These are phyloP conservation scores for Eremomyces bilateralis DNA, from an alignment of 495 filamentous ascomycete species.

Conservation along the genomic window DNA sequence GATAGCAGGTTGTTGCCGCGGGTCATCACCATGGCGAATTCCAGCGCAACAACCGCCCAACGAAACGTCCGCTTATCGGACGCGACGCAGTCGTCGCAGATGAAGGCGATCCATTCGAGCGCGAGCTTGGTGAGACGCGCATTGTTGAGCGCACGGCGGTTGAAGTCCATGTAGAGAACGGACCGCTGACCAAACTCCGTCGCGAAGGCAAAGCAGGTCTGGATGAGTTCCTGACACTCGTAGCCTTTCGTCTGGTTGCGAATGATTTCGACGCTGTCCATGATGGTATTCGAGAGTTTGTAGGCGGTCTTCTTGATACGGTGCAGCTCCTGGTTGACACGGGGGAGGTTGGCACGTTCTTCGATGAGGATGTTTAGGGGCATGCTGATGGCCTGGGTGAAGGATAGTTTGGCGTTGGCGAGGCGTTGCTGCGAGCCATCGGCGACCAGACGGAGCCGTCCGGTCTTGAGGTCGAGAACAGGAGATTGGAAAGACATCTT, in stretches of 20 bases:
- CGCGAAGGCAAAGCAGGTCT: constrained; percentile 97
- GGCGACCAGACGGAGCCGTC: constrained; percentile 72
- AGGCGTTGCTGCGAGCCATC: constrained; percentile 67
- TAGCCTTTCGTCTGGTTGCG: constrained; percentile 61
- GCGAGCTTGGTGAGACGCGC: constrained; percentile 79
- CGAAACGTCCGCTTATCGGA: constrained; percentile 92
- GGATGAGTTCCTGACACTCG: constrained; percentile 86
- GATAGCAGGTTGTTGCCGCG: constrained; percentile 73
- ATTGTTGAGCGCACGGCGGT: constrained; percentile 88
- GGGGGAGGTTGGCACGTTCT: constrained; percentile 74
- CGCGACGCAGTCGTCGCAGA: constrained; percentile 89
- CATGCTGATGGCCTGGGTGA: constrained; percentile 55
- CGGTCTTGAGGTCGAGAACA: constrained; percentile 63
- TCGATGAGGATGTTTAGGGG: constrained; percentile 75
- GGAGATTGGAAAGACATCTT: constrained; percentile 50
- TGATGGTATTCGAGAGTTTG: constrained; percentile 94
- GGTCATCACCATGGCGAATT: constrained; percentile 95
- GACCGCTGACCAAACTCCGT: constrained; percentile 95
- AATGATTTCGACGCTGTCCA: constrained; percentile 93
- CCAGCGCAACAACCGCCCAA: constrained; percentile 85
- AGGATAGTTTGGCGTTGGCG: constrained; percentile 50
- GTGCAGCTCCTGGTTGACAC: constrained; percentile 77
- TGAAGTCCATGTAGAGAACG: constrained; percentile 78
- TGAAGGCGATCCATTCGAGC: constrained; percentile 92
- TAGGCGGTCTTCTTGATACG: constrained; percentile 92